phyloP scores from a whole-genome alignment of 2,329 filamentous ascomycete genomes.

The Aspergillus neoniger region DNA sequence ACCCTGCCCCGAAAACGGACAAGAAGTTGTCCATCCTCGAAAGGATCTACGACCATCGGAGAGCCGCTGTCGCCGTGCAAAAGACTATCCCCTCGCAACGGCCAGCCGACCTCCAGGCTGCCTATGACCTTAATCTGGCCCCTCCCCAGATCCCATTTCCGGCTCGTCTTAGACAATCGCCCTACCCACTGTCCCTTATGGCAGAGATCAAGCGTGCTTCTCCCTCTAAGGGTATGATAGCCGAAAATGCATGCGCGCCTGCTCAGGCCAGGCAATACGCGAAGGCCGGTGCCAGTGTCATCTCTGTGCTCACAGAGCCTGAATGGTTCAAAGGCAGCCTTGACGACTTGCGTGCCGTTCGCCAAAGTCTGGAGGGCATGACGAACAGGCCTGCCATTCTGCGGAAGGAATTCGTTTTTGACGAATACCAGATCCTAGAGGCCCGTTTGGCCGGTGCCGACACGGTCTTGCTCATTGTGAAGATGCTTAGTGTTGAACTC shows the following conservation, averaged over 20 bases:
- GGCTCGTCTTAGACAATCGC: conserved; percentile 74
- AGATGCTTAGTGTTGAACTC: conserved; percentile 82
- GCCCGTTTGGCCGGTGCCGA: conserved; percentile 90
- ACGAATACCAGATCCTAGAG: conserved; percentile 97
- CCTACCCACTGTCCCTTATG: conserved; percentile 89
- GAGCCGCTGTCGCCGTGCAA: conserved; percentile 73
- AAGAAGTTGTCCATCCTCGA: conserved; percentile 86
- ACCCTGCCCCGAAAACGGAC: conserved; percentile 30
- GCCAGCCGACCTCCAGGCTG: conserved; percentile 78
- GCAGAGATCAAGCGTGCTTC: conserved; percentile 97
- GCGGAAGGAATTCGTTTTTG: conserved; percentile 96
- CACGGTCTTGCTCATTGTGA: conserved; percentile 92
- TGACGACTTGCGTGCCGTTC: conserved; percentile 83
- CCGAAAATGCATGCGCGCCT: conserved; percentile 81
- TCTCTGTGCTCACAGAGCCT: conserved; percentile 96
- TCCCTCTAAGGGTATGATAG: conserved; percentile 93
- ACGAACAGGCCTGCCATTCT: conserved; percentile 88
- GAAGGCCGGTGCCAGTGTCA: conserved; percentile 89
- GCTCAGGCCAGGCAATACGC: conserved; percentile 90
- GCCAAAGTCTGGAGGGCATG: conserved; percentile 86
- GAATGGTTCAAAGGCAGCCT: conserved; percentile 99
- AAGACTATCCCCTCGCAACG: conserved; percentile 84
- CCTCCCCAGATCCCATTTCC: conserved; percentile 82
- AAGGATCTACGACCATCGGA: conserved; percentile 83
- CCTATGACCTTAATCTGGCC: conserved; percentile 80